These are phyloP conservation scores for Rutstroemia sp. DNA, from an alignment of 2,329 filamentous ascomycete genomes.

Conservation along the genomic window DNA sequence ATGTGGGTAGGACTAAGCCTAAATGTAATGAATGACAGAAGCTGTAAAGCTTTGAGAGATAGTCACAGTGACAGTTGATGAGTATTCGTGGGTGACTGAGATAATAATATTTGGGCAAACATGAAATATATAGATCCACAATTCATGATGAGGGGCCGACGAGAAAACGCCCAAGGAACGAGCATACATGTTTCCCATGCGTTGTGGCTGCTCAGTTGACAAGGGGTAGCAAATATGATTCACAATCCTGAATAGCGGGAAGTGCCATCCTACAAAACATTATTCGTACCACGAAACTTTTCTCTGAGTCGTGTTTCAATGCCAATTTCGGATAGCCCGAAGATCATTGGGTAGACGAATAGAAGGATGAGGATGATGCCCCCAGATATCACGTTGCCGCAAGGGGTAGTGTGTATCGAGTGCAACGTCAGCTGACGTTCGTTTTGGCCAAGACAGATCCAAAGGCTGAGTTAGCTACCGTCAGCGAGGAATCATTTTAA, in stretches of 20 bases:
- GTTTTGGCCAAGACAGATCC: neutral
- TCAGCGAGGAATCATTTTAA: neutral
- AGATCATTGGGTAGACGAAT: neutral
- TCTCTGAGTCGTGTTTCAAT: neutral
- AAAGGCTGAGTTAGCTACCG: neutral
- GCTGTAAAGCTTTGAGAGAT: neutral
- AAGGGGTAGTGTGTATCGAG: neutral
- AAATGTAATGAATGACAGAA: neutral
- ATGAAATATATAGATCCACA: neutral
- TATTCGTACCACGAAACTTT: neutral
- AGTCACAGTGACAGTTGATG: neutral
- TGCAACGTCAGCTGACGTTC: constrained; percentile 8
- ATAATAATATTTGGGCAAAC: neutral
- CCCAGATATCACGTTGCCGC: neutral
- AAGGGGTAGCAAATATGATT: neutral
- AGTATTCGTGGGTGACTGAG: neutral
- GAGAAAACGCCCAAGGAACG: neutral
- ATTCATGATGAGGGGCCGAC: neutral
- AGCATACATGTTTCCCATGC: neutral
- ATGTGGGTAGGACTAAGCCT: constrained; percentile 6
- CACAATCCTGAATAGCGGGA: constrained; percentile 2
- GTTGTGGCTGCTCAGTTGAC: neutral
- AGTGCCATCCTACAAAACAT: neutral
- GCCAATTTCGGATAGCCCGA: no score
- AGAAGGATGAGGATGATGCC: constrained; percentile 2